Base-by-base conservation (phyloP, 768 basidiomycete species). In the Tremella fuciformis region DNA sequence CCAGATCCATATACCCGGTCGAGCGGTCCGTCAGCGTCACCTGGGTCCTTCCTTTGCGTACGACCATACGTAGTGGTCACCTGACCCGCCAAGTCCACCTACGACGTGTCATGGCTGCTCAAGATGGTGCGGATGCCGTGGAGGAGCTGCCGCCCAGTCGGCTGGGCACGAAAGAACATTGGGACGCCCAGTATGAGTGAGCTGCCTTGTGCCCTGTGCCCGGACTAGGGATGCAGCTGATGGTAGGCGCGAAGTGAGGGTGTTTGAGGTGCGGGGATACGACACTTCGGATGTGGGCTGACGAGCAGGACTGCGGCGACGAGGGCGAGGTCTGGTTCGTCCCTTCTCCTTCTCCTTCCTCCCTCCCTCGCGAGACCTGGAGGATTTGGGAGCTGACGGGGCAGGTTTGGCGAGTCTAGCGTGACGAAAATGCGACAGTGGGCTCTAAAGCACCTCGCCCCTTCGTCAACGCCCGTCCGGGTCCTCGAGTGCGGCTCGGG, bases 281-380 rank as follows among this genome's bases (percentile, higher is more conserved):
- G 22, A 7, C 24, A 25, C 29, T 19, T 56, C 13, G 11, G 6
- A 22, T 40, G 26, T 18, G 16, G 34, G 46, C 59, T 60, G 56
- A 64, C 26, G 19, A 47, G 1, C 24, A 71, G 52, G 78, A 79
- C 50, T 75, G 78, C 3, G 80, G 80, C 1, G 79, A 80, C 51
- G 79, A 80, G 56, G 80, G 80, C 8, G 80, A 80, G 60, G 74
- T 80, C 25, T 80, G 79, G 79, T 79, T 9, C 55, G 78, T 50
- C 39, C 11, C 16, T 18, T 26, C 40, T 22, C n/a, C n/a, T n/a
- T n/a, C n/a, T n/a, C n/a, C n/a, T n/a, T n/a, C n/a, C n/a, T n/a
- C n/a, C n/a, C n/a, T n/a, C n/a, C n/a, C n/a, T n/a, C 11, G 11
- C 29, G 11, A 4, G 29, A 1, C n/a, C 13, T 18, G 9, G 0